Evolutionary conservation across 1,284 basidiomycete species (phyloP).

Genomic region (Ganoderma resinaceum): DNA sequence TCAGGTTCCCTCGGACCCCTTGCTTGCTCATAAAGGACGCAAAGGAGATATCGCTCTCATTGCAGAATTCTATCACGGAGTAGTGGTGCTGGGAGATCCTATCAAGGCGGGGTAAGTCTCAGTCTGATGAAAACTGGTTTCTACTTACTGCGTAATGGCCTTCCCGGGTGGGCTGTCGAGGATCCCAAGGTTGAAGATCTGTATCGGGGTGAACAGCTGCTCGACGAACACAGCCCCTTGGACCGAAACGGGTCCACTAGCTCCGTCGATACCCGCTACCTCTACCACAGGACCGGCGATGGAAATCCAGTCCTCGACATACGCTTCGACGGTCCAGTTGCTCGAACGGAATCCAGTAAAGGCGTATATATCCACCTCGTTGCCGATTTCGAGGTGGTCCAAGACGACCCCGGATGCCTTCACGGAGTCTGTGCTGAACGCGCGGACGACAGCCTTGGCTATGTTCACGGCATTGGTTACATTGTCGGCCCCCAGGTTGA

Average conservation of each 20-base stretch:
- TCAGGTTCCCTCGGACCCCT: conserved; percentile 63
- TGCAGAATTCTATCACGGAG: conserved; percentile 57
- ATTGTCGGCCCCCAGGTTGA: conserved; percentile 68
- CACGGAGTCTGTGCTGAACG: conserved; percentile 54
- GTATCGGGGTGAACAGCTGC: conserved; percentile 64
- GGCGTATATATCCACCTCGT: conserved; percentile 67
- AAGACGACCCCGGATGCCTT: conserved; percentile 48
- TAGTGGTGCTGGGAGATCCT: conserved; percentile 73
- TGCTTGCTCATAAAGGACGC: conserved; percentile 69
- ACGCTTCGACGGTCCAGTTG: conserved; percentile 56
- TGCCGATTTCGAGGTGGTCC: conserved; percentile 40
- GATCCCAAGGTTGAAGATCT: conserved; percentile 46
- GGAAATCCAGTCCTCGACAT: conserved; percentile 56
- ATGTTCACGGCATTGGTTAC: conserved; percentile 64
- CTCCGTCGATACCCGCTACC: conserved; percentile 35
- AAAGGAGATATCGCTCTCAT: conserved; percentile 56
- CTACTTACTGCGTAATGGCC: conserved; percentile 40
- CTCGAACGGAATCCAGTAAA: conserved; percentile 53
- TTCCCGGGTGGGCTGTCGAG: conserved; percentile 40
- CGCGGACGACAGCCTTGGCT: conserved; percentile 59
- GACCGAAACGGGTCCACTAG: conserved; percentile 48
- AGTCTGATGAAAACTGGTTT: background rate
- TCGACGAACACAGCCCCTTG: conserved; percentile 60
- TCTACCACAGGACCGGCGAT: conserved; percentile 37
- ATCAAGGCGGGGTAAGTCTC: conserved; percentile 11